These are phyloP conservation scores for Xylariaceae sp. DNA, from an alignment of 2,329 filamentous ascomycete species.

Conservation along the genomic window DNA sequence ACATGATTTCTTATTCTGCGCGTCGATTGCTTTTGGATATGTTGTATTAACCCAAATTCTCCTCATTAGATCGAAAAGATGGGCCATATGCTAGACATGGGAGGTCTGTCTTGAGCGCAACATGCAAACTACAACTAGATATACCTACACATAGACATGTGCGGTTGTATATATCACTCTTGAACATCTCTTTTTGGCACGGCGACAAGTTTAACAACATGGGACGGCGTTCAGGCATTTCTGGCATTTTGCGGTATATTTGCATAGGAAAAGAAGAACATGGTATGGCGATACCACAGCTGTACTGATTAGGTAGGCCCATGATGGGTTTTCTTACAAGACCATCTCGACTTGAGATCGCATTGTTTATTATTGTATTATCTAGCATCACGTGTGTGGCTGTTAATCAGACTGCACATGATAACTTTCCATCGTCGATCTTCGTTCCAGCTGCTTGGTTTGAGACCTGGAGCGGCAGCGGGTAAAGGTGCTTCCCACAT, in stretches of 20 bases:
- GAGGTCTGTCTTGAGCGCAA: slow-evolving; percentile 21
- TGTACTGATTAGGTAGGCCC: not conserved
- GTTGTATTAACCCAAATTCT: slow-evolving; percentile 7
- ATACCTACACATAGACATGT: slow-evolving; percentile 3
- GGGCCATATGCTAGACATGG: slow-evolving; percentile 70
- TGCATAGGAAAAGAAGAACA: not conserved
- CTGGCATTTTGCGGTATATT: not conserved
- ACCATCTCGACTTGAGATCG: not conserved
- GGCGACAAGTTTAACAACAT: slow-evolving; percentile 1
- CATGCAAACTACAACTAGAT: not conserved
- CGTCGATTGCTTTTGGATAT: not conserved
- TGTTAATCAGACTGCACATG: not conserved
- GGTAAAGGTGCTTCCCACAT: no score
- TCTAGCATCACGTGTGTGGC: not conserved
- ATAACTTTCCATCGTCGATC: no score
- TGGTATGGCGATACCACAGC: not conserved
- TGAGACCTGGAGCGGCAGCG: no score
- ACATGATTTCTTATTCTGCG: not conserved
- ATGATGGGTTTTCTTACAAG: not conserved
- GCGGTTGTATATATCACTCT: slow-evolving; percentile 4
- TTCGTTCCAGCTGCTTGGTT: no score
- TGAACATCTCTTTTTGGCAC: not conserved
- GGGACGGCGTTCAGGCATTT: slow-evolving; percentile 13
- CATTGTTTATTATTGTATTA: not conserved
- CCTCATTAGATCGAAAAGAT: slow-evolving; percentile 72